A percentile compares a stretch with the other conserved stretches of the same genome.
These are phyloP conservation scores for Taiozyma sp. DNA, from an alignment of 1,139 yeast species.

Conservation along the genomic window DNA sequence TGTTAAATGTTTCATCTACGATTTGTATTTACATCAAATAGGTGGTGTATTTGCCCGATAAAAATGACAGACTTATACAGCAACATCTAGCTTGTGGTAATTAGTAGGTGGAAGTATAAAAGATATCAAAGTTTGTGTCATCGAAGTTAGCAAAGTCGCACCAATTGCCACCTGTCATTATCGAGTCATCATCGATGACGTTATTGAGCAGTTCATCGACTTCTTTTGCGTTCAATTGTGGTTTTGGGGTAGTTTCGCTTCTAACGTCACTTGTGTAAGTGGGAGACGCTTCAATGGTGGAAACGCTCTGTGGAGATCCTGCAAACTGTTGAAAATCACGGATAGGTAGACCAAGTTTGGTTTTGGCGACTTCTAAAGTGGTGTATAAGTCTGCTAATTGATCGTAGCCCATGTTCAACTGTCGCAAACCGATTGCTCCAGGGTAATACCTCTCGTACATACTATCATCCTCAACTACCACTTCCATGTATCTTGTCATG, in stretches of 20 bases:
- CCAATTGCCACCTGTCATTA: background rate
- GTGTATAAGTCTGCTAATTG: background rate
- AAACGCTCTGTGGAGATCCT: background rate
- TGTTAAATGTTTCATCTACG: background rate
- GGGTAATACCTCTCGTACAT: background rate
- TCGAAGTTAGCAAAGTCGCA: background rate
- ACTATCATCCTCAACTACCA: background rate
- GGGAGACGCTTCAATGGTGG: background rate
- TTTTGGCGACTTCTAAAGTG: background rate
- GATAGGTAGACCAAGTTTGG: background rate
- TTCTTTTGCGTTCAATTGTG: background rate
- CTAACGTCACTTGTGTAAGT: background rate
- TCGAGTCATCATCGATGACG: background rate
- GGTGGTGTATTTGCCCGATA: background rate
- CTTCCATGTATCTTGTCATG: background rate
- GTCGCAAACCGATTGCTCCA: background rate
- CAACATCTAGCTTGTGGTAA: no score
- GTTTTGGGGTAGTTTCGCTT: background rate
- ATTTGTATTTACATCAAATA: background rate
- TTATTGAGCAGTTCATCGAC: background rate
- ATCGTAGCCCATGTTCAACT: background rate
- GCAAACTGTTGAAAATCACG: background rate
- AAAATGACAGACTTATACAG: no score
- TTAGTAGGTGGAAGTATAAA: background rate
- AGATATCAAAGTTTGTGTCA: background rate